These are phyloP conservation scores for Zymoseptoria ardabiliae DNA, from an alignment of 2,329 filamentous ascomycete genomes.

Conservation along the genomic window DNA sequence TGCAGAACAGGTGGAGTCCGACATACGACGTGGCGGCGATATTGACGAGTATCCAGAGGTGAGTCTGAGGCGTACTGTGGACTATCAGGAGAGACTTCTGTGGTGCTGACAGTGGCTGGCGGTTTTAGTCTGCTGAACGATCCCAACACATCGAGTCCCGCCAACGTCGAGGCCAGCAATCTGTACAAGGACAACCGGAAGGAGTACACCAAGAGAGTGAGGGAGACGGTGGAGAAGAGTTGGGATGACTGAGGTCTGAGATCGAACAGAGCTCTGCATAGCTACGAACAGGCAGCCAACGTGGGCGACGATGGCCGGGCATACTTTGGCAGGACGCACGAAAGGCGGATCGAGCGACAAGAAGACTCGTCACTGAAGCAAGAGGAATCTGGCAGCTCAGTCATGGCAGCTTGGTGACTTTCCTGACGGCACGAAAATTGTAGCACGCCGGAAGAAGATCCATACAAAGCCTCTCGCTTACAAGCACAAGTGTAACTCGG, in stretches of 20 bases:
- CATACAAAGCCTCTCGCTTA: not conserved
- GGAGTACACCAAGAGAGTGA: conserved; percentile 90
- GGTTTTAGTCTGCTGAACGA: conserved; percentile 80
- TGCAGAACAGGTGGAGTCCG: conserved; percentile 97
- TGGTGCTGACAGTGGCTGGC: not conserved
- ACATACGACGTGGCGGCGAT: conserved; percentile 98
- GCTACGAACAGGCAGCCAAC: not conserved
- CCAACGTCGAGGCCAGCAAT: conserved; percentile 96
- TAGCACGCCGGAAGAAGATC: not conserved
- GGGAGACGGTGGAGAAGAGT: conserved; percentile 97
- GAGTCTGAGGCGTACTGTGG: conserved; percentile 8
- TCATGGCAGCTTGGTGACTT: not conserved
- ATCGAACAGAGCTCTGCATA: not conserved
- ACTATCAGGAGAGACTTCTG: not conserved
- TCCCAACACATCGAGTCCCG: conserved; percentile 95
- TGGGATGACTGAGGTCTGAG: conserved; percentile 64
- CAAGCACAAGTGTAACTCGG: not conserved
- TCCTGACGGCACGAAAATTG: not conserved
- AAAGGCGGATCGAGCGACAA: not conserved
- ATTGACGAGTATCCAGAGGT: conserved; percentile 96
- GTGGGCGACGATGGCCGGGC: not conserved
- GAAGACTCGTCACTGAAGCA: too few relatives aligned
- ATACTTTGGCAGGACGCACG: not conserved
- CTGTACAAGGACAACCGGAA: conserved; percentile 97
- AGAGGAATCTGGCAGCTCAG: not conserved